These are phyloP conservation scores for Harringtonia aguacate DNA, from an alignment of 2,329 filamentous ascomycete genomes.

Conservation along the genomic window DNA sequence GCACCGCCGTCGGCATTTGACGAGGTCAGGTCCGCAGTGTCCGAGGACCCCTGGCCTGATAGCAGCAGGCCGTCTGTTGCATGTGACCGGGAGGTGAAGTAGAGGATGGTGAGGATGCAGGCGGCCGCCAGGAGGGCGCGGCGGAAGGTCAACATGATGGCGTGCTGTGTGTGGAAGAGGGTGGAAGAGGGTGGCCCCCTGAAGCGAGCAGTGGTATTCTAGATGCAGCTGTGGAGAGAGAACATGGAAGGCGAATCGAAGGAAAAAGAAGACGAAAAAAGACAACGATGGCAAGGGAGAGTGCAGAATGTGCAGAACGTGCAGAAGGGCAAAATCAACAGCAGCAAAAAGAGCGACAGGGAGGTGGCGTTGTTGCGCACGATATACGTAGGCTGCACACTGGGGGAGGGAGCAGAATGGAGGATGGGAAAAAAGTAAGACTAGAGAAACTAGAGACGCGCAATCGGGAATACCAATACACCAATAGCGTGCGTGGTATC, in stretches of 20 bases:
- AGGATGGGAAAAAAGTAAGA: background rate
- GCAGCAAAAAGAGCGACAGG: too few species aligned
- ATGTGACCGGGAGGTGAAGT: slow-evolving; percentile 56
- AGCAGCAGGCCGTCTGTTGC: slow-evolving; percentile 19
- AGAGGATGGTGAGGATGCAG: slow-evolving; percentile 57
- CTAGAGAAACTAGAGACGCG: background rate
- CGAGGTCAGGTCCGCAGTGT: slow-evolving; percentile 10
- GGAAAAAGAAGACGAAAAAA: background rate
- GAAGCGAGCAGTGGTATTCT: background rate
- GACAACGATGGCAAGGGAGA: too few species aligned
- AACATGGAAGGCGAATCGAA: background rate
- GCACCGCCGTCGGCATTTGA: slow-evolving; percentile 4
- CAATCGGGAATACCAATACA: too few species aligned
- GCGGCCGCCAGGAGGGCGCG: slow-evolving; percentile 64
- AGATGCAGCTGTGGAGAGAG: background rate
- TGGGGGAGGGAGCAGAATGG: too few species aligned
- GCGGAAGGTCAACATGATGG: slow-evolving; percentile 63
- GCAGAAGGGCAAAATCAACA: too few species aligned
- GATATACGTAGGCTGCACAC: too few species aligned
- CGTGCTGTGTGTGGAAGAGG: background rate
- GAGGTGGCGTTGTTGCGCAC: too few species aligned
- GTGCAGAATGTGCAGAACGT: too few species aligned
- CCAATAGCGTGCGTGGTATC: too few species aligned
- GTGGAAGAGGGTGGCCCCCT: background rate
- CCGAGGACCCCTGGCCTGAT: too few species aligned